Evolutionary conservation across 371 early-diverging fungal genomes (phyloP).

Genomic region (Syncephalis plumigaleata): DNA sequence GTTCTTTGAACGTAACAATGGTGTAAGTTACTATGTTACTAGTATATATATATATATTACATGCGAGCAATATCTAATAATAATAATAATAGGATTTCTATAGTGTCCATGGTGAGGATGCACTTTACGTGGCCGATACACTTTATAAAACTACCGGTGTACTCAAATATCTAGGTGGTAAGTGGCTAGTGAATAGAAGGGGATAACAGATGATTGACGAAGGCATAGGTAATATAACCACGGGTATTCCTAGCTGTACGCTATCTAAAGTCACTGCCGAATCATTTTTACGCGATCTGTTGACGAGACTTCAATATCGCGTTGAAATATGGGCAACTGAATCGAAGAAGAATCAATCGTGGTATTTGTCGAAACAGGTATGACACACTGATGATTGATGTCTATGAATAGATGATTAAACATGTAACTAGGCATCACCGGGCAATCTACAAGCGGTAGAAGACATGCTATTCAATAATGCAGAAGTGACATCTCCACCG

Average conservation of each 20-base stretch:
- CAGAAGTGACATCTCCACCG: constrained; percentile 54
- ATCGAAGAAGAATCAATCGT: constrained; percentile 15
- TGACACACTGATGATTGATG: no score
- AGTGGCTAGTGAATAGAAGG: no score
- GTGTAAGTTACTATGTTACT: neutral
- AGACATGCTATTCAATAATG: constrained; percentile 59
- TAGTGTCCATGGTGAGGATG: constrained; percentile 80
- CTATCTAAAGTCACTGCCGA: constrained; percentile 57
- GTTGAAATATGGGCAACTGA: constrained; percentile 77
- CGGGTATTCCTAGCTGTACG: constrained; percentile 56
- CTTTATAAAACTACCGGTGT: constrained; percentile 84
- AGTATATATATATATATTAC: no score
- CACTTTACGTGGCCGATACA: constrained; percentile 56
- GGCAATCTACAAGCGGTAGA: constrained; percentile 84
- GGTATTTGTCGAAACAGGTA: constrained; percentile 21
- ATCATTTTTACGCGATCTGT: constrained; percentile 56
- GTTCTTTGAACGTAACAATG: neutral
- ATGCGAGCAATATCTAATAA: no score
- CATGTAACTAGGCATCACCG: constrained; percentile 71
- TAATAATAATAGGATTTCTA: constrained; percentile 33
- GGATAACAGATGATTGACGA: no score
- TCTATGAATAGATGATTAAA: no score
- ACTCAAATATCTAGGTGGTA: constrained; percentile 74
- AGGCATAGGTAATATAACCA: constrained; percentile 21
- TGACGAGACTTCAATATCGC: constrained; percentile 50